Evolutionary conservation across 2,329 filamentous ascomycete genomes (phyloP).

Genomic region (Cylindrodendrum hubeiense): DNA sequence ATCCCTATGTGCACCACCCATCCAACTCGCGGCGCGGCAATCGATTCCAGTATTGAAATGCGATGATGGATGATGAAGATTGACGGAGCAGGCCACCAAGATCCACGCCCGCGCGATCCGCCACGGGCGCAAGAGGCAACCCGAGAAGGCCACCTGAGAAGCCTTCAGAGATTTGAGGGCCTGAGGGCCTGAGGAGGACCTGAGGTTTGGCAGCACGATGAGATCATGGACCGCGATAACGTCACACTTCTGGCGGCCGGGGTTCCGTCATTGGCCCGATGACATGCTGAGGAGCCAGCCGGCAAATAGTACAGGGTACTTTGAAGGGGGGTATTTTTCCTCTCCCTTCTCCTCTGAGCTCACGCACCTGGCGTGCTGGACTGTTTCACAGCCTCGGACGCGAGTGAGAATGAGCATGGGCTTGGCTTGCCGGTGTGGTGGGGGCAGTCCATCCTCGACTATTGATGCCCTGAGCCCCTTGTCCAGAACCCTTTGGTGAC

Average conservation of each 20-base stretch:
- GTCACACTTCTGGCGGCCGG: conserved; percentile 13
- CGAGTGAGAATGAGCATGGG: conserved; percentile 10
- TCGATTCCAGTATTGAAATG: conserved; percentile 20
- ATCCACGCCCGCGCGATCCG: conserved; percentile 4
- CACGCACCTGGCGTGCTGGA: conserved; percentile 15
- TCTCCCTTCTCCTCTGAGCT: neutral
- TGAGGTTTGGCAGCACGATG: conserved; percentile 15
- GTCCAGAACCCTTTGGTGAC: neutral
- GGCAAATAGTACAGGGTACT: conserved; percentile 6
- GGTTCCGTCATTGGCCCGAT: conserved; percentile 22
- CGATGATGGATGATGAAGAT: conserved; percentile 11
- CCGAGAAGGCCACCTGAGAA: conserved; percentile 4
- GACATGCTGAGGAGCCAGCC: conserved; percentile 14
- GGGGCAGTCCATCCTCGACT: conserved; percentile 11
- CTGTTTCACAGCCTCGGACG: conserved; percentile 22
- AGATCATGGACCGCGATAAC: conserved; percentile 27
- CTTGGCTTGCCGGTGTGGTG: conserved; percentile 15
- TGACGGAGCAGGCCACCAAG: conserved; percentile 6
- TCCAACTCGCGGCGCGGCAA: conserved; percentile 5
- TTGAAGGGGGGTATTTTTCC: neutral
- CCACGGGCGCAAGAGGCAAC: conserved; percentile 4
- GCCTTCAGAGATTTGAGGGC: neutral
- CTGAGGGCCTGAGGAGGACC: conserved; percentile 6
- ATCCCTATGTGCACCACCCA: conserved; percentile 19
- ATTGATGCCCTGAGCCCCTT: conserved; percentile 9